Conservation (phyloP, 306 rosid species). For the Comarum palustre region DNA sequence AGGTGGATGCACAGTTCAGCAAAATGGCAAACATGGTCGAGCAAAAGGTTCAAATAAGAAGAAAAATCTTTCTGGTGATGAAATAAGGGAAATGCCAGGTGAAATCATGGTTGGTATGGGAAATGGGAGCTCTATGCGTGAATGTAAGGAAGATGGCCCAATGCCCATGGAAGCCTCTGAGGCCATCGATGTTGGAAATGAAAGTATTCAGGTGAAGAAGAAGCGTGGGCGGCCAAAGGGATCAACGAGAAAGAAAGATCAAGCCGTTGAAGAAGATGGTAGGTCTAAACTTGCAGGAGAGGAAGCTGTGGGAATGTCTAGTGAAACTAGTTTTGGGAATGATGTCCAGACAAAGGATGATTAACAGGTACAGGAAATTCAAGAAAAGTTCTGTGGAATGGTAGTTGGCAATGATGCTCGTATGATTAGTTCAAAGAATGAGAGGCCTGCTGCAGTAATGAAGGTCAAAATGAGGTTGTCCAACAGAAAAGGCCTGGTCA, state of each 20-base stretch:
- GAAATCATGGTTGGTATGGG: background rate
- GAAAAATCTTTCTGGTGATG: conserved; percentile 12
- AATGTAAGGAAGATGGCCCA: conserved; percentile 4
- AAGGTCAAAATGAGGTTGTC: conserved; percentile 14
- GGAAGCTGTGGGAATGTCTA: background rate
- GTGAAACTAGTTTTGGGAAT: background rate
- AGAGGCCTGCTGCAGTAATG: conserved; percentile 20
- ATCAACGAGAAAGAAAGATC: conserved; percentile 17
- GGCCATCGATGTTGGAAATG: conserved; percentile 15
- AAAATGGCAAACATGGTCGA: conserved; percentile 29
- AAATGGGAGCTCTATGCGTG: background rate
- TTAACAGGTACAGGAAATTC: background rate
- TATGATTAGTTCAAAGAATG: conserved; percentile 18
- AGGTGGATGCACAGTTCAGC: conserved; percentile 5
- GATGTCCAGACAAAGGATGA: conserved; percentile 1
- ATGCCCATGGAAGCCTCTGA: background rate
- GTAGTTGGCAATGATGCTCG: background rate
- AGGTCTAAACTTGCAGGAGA: background rate
- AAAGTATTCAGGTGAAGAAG: conserved; percentile 1
- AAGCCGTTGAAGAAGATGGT: conserved; percentile 2
- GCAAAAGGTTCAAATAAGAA: conserved; percentile 39
- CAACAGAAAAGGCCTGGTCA: conserved; percentile 18
- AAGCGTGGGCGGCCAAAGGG: conserved; percentile 16
- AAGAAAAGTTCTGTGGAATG: background rate
- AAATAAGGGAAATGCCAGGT: conserved; percentile 7